Evolutionary conservation across 2,329 filamentous ascomycete species (phyloP).

Genomic region (Aspergillus sp.): DNA sequence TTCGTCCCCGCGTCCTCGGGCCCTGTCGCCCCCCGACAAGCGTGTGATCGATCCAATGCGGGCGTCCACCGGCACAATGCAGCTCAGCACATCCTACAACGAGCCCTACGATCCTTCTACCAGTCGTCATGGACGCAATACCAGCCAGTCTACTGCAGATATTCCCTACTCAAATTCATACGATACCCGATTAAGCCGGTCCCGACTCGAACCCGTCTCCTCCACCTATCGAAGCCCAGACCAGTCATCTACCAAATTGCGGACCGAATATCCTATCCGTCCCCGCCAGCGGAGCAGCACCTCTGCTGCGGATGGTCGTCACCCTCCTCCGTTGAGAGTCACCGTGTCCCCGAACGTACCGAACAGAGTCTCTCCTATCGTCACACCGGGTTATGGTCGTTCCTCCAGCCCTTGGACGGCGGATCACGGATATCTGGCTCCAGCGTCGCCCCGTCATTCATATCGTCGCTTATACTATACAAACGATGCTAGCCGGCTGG

Average conservation of each 20-base stretch:
- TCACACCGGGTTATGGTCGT: slow-evolving; percentile 23
- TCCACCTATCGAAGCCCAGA: slow-evolving; percentile 26
- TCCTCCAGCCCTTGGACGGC: slow-evolving; percentile 26
- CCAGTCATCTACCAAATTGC: slow-evolving; percentile 22
- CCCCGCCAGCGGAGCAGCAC: slow-evolving; percentile 31
- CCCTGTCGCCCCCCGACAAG: slow-evolving; percentile 27
- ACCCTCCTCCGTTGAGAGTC: slow-evolving; percentile 17
- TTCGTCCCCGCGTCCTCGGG: slow-evolving; percentile 26
- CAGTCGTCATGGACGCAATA: slow-evolving; percentile 23
- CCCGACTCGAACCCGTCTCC: slow-evolving; percentile 27
- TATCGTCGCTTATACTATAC: slow-evolving; percentile 29
- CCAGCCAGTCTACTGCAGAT: slow-evolving; percentile 29
- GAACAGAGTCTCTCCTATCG: slow-evolving; percentile 19
- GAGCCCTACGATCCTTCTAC: slow-evolving; percentile 27
- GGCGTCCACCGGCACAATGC: slow-evolving; percentile 36
- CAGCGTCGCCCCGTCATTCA: slow-evolving; percentile 24
- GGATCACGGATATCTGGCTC: slow-evolving; percentile 26
- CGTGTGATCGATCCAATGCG: slow-evolving; percentile 32
- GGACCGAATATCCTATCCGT: slow-evolving; percentile 33
- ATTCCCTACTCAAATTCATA: slow-evolving; percentile 22
- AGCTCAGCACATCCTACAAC: slow-evolving; percentile 23
- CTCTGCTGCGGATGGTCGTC: slow-evolving; percentile 21
- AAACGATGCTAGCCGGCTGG: slow-evolving; percentile 28
- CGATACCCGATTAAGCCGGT: slow-evolving; percentile 18
- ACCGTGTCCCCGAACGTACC: slow-evolving; percentile 20